Evolutionary conservation across 257 asterid genomes (phyloP).

Genomic region (Verbascum thapsus): DNA sequence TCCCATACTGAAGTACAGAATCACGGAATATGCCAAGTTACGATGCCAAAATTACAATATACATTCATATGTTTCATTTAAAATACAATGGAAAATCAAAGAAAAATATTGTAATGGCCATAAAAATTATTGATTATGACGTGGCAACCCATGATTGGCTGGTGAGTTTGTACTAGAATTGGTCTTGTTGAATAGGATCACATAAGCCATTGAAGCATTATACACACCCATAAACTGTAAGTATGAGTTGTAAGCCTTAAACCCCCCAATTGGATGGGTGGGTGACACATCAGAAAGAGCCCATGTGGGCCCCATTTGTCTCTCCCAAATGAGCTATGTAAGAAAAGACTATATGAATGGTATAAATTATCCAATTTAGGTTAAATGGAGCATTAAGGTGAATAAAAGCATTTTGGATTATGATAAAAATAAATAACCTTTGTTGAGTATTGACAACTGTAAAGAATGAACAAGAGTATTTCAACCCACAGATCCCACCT

Average conservation of each 20-base stretch:
- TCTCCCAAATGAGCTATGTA: constrained; percentile 18
- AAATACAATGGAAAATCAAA: constrained; percentile 7
- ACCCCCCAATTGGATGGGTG: constrained; percentile 56
- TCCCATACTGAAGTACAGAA: no score
- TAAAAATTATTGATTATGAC: constrained; percentile 29
- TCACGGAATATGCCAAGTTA: no score
- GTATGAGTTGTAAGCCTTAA: constrained; percentile 49
- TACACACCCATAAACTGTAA: constrained; percentile 32
- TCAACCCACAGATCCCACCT: constrained; percentile 23
- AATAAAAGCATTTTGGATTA: constrained; percentile 22
- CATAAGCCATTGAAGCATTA: constrained; percentile 31
- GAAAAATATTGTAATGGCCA: constrained; percentile 12
- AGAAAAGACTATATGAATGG: constrained; percentile 9
- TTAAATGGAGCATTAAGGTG: constrained; percentile 37
- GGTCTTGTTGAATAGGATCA: constrained; percentile 37
- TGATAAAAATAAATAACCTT: constrained; percentile 27
- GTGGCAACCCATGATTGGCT: constrained; percentile 33
- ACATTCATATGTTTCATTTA: neutral
- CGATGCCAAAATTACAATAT: no score
- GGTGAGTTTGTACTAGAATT: constrained; percentile 22
- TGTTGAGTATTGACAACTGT: constrained; percentile 45
- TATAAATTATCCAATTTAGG: constrained; percentile 32
- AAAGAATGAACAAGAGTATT: constrained; percentile 31
- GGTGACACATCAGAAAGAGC: constrained; percentile 49
- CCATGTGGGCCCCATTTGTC: constrained; percentile 20